Conservation (phyloP, 805 yeast genomes). For the Kuraishia cidri region DNA sequence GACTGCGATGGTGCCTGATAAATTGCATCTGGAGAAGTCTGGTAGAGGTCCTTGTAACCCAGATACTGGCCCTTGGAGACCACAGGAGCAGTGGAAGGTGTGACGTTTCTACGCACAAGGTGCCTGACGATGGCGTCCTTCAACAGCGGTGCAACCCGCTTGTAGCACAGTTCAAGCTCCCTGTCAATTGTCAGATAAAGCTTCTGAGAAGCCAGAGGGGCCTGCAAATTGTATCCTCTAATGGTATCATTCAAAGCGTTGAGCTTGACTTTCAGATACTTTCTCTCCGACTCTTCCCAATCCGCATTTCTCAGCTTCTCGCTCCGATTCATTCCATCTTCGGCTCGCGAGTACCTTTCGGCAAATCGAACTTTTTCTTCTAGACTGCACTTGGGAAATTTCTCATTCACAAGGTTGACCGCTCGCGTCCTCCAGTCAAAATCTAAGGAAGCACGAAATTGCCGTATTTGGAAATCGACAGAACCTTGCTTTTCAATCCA, state of each 20-base stretch:
- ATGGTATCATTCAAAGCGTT: constrained; percentile 35
- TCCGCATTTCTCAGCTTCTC: constrained; percentile 11
- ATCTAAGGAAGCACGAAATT: constrained; percentile 36
- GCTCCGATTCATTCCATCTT: constrained; percentile 6
- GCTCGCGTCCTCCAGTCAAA: constrained; percentile 26
- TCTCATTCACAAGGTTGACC: constrained; percentile 17
- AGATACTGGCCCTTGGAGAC: background rate
- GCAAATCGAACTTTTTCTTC: constrained; percentile 10
- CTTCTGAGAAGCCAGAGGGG: constrained; percentile 51
- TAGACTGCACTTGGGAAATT: constrained; percentile 9
- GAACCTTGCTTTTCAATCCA: constrained; percentile 79
- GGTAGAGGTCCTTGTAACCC: constrained; percentile 11
- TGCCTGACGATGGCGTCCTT: constrained; percentile 11
- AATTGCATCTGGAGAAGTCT: constrained; percentile 8
- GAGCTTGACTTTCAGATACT: constrained; percentile 24
- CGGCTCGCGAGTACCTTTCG: constrained; percentile 11
- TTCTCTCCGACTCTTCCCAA: constrained; percentile 28
- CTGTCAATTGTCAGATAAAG: constrained; percentile 35
- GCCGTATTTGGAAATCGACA: constrained; percentile 35
- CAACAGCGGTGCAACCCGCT: constrained; percentile 18
- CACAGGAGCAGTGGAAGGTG: background rate
- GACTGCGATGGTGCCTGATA: constrained; percentile 20
- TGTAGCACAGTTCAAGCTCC: constrained; percentile 32
- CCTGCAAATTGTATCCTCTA: constrained; percentile 54
- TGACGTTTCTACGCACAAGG: constrained; percentile 5